A percentile compares a stretch with the other conserved stretches of the same genome.
Conservation (phyloP, 129 eudicot genomes). For the Artemisia annua region DNA sequence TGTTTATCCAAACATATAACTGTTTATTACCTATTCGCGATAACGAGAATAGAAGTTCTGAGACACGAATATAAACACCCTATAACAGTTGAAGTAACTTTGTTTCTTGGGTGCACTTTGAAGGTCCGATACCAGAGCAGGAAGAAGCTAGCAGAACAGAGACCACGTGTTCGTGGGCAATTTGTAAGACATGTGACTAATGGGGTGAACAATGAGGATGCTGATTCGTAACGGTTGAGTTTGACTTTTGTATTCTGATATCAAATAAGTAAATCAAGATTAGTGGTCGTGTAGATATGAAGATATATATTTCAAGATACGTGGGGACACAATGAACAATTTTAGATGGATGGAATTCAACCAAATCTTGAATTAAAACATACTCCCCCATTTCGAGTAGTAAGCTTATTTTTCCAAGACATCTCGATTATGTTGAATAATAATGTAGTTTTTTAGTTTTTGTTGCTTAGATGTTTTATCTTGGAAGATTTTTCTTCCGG, state of each 20-base stretch:
- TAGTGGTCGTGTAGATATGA: conserved; percentile 39
- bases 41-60: not conserved
- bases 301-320: conserved; percentile 27
- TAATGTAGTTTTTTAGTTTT: conserved; percentile 27
- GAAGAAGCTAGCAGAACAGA: conserved; percentile 71
- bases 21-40: not conserved
- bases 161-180: conserved; percentile 82
- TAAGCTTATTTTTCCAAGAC: conserved; percentile 21
- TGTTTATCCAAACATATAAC: not conserved
- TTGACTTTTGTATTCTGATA: conserved; percentile 20
- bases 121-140: conserved; percentile 80
- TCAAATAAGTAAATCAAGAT: conserved; percentile 36
- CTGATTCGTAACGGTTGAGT: conserved; percentile 49
- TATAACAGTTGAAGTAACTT: not conserved
- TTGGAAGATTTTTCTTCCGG: conserved; percentile 20
- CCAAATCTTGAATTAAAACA: conserved; percentile 24
- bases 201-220: conserved; percentile 46
- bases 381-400: conserved; percentile 26
- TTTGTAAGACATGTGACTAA: conserved; percentile 56
- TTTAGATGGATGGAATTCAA: conserved; percentile 33
- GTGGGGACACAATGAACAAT: conserved; percentile 32
- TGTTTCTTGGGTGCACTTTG: conserved; percentile 7
- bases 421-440: conserved; percentile 12
- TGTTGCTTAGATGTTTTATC: conserved; percentile 23
- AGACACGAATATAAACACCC: not conserved